Evolutionary conservation across 2,329 filamentous ascomycete species (phyloP).

Genomic region (Penicillium digitatum): DNA sequence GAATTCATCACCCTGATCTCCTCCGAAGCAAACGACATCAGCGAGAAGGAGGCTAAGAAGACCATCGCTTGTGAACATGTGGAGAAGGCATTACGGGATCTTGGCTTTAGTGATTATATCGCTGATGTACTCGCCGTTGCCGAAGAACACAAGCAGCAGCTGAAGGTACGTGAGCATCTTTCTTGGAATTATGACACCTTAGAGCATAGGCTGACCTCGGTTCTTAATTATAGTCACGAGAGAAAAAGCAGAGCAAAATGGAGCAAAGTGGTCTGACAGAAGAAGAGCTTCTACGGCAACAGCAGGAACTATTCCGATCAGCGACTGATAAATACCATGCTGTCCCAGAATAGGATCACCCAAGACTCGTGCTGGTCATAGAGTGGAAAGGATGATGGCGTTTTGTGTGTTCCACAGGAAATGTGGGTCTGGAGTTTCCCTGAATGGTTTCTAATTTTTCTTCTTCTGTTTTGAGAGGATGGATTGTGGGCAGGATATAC

Average conservation of each 20-base stretch:
- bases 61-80: slow-evolving; percentile 98
- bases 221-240: slow-evolving; percentile 62
- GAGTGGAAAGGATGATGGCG: slow-evolving; percentile 25
- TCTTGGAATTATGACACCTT: background rate
- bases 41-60: slow-evolving; percentile 98
- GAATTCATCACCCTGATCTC: slow-evolving; percentile 98
- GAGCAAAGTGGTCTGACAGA: slow-evolving; percentile 89
- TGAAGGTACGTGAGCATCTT: slow-evolving; percentile 64
- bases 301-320: slow-evolving; percentile 85
- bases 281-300: slow-evolving; percentile 81
- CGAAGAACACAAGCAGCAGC: slow-evolving; percentile 83
- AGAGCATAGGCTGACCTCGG: slow-evolving; percentile 12
- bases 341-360: slow-evolving; percentile 36
- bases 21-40: slow-evolving; percentile 98
- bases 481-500: background rate
- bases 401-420: slow-evolving; percentile 18
- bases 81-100: slow-evolving; percentile 84
- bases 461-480: slow-evolving; percentile 1
- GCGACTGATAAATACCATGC: slow-evolving; percentile 69
- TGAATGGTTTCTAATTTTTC: slow-evolving; percentile 2
- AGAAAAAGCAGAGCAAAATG: slow-evolving; percentile 97
- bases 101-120: slow-evolving; percentile 91
- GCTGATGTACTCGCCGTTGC: slow-evolving; percentile 81
- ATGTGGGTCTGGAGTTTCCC: slow-evolving; percentile 13
- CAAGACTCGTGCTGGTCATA: slow-evolving; percentile 32